Conservation (phyloP, 2,329 filamentous ascomycete genomes). For the Calonectria naviculata region DNA sequence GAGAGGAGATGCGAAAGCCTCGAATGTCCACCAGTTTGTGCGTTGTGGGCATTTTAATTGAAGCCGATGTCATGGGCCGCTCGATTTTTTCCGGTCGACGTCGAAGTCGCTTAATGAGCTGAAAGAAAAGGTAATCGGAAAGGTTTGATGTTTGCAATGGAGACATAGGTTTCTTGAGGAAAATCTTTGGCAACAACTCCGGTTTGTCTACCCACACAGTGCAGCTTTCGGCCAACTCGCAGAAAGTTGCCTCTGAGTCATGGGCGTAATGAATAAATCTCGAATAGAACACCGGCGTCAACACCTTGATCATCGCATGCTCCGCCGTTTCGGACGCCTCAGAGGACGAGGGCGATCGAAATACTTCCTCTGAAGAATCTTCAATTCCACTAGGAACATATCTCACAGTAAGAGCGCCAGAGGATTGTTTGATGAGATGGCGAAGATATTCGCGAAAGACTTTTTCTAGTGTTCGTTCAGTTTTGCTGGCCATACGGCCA, state of each 20-base stretch:
- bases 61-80: conserved; percentile 53
- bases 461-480: conserved; percentile 59
- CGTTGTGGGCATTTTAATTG: conserved; percentile 18
- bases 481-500: conserved; percentile 60
- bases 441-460: conserved; percentile 61
- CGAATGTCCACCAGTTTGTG: conserved; percentile 52
- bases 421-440: conserved; percentile 59
- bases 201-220: conserved; percentile 69
- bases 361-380: conserved; percentile 49
- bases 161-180: conserved; percentile 52
- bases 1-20: conserved; percentile 59
- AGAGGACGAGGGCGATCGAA: conserved; percentile 46
- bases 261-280: conserved; percentile 73
- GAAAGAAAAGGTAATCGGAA: conserved; percentile 55
- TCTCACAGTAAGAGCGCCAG: conserved; percentile 58
- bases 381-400: conserved; percentile 65
- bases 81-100: conserved; percentile 53
- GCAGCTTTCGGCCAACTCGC: conserved; percentile 67
- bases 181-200: conserved; percentile 59
- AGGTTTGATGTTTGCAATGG: conserved; percentile 48
- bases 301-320: conserved; percentile 65
- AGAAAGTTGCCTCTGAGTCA: conserved; percentile 70
- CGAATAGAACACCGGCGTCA: conserved; percentile 75
- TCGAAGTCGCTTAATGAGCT: conserved; percentile 56
- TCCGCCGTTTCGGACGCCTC: conserved; percentile 35